Evolutionary conservation across 1,284 basidiomycete genomes (phyloP).

Genomic region (Phlebopus sp.): DNA sequence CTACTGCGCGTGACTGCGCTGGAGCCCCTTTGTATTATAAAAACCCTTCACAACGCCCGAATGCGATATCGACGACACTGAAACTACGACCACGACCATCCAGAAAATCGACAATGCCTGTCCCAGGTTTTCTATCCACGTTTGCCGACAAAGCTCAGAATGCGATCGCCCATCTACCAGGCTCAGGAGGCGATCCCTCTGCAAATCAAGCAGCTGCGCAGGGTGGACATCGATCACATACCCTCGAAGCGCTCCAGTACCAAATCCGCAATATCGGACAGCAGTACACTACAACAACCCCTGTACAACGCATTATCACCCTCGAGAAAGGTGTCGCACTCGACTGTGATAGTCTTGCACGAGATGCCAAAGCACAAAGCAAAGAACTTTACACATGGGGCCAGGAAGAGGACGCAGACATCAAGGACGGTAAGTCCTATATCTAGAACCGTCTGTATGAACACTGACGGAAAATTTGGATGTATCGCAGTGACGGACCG

Average conservation of each 20-base stretch:
- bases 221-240: conserved; percentile 43
- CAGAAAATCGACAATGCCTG: conserved; percentile 45
- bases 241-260: conserved; percentile 64
- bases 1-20: conserved; percentile 12
- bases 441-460: conserved; percentile 1
- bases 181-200: conserved; percentile 38
- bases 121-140: conserved; percentile 57
- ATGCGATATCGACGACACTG: neutral
- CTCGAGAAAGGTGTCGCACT: conserved; percentile 70
- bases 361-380: conserved; percentile 67
- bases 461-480: conserved; percentile 8
- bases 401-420: conserved; percentile 61
- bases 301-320: conserved; percentile 73
- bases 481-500: conserved; percentile 62
- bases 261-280: conserved; percentile 70
- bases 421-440: conserved; percentile 65
- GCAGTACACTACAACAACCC: conserved; percentile 64
- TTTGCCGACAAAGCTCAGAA: conserved; percentile 73
- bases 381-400: conserved; percentile 83
- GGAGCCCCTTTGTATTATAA: conserved; percentile 11
- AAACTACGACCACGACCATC: neutral
- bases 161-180: conserved; percentile 56
- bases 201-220: conserved; percentile 42
- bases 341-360: conserved; percentile 62
- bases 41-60: conserved; percentile 19